These are phyloP conservation scores for Crithidia expoeki DNA, from an alignment of 208 protist genomes.

Conservation along the genomic window DNA sequence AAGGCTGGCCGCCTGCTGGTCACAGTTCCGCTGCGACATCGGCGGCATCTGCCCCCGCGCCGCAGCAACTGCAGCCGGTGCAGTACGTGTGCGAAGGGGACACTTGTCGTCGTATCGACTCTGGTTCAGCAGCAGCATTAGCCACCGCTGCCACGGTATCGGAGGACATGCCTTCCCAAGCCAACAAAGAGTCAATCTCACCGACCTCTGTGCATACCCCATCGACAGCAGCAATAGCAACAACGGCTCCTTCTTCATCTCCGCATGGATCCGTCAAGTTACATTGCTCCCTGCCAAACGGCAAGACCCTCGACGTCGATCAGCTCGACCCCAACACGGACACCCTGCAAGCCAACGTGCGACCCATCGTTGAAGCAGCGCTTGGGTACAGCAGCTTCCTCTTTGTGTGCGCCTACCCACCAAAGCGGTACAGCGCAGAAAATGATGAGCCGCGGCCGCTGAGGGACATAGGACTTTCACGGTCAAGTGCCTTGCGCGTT, in stretches of 20 bases:
- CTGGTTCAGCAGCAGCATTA: conserved; percentile 5
- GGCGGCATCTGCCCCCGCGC: background rate
- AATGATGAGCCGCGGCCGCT: conserved; percentile 53
- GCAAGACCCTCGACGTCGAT: conserved; percentile 40
- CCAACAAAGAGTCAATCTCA: too few relatives aligned
- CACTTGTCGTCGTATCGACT: conserved; percentile 32
- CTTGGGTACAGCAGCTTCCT: conserved; percentile 44
- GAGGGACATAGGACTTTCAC: conserved; percentile 40
- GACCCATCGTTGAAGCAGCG: conserved; percentile 31
- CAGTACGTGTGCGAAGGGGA: conserved; percentile 44
- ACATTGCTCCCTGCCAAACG: conserved; percentile 66
- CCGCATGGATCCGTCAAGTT: conserved; percentile 42
- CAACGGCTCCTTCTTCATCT: background rate
- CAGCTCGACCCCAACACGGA: conserved; percentile 37
- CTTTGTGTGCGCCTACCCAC: conserved; percentile 66
- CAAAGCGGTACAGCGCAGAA: conserved; percentile 41
- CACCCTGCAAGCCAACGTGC: conserved; percentile 60
- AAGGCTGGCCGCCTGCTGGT: background rate
- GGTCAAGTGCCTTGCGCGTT: conserved; percentile 63
- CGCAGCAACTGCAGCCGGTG: background rate
- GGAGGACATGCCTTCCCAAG: too few relatives aligned
- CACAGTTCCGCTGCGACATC: background rate
- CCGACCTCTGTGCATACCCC: too few relatives aligned
- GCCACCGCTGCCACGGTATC: background rate
- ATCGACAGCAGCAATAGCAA: background rate